A percentile compares a stretch with the other conserved stretches of the same genome.
phyloP scores from a whole-genome alignment of 2,329 filamentous ascomycete species.

The Scedosporium apiospermum region DNA sequence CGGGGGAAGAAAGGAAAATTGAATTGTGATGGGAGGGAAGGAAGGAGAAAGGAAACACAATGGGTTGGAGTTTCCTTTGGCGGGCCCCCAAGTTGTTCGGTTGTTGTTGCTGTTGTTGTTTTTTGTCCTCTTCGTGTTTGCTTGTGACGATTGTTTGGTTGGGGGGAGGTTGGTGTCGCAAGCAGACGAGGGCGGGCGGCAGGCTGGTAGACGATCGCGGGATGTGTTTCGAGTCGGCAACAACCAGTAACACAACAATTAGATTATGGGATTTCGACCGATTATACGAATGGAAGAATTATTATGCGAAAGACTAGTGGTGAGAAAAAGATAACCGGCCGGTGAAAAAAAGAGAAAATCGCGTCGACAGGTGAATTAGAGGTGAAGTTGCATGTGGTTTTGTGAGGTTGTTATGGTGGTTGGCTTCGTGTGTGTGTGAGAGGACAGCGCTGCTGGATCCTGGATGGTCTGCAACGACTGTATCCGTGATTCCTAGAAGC shows the following conservation, averaged over 20 bases:
- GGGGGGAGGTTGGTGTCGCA: neutral
- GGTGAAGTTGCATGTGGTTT: neutral
- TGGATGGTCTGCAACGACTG: neutral
- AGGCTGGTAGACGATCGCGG: conserved; percentile 1
- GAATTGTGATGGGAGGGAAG: neutral
- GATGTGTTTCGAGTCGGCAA: conserved; percentile 4
- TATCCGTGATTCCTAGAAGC: conserved; percentile 1
- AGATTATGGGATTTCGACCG: conserved; percentile 3
- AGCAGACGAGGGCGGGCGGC: conserved; percentile 1
- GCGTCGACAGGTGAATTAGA: neutral
- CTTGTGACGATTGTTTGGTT: neutral
- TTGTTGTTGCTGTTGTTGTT: neutral
- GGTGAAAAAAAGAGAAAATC: neutral
- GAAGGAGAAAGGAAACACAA: neutral
- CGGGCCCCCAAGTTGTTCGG: neutral
- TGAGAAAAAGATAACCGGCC: neutral
- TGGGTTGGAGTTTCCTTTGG: neutral
- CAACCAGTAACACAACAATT: neutral
- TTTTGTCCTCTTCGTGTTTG: neutral
- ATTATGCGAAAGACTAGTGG: neutral
- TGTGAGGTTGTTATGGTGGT: neutral
- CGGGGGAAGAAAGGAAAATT: neutral
- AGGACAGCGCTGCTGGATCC: conserved; percentile 9
- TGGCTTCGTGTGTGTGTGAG: neutral
- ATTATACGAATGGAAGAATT: conserved; percentile 2